Conservation (phyloP, 2,329 filamentous ascomycete genomes). For the Fusarium decemcellulare region DNA sequence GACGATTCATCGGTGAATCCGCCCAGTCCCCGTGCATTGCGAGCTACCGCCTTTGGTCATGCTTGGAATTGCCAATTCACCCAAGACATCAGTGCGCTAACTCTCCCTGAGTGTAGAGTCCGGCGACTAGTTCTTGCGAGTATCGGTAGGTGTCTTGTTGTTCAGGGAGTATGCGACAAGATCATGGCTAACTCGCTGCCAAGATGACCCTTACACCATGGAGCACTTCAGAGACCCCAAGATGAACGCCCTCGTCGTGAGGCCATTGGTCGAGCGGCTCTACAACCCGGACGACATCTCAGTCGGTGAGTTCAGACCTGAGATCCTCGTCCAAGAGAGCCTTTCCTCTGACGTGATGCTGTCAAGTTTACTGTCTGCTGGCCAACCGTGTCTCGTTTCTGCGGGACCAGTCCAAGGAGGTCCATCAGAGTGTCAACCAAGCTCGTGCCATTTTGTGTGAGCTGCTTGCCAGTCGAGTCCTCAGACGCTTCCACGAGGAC, state of each 20-base stretch:
- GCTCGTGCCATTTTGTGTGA: slow-evolving; percentile 79
- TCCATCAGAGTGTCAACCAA: slow-evolving; percentile 78
- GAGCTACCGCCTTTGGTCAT: slow-evolving; percentile 1
- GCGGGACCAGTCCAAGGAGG: slow-evolving; percentile 74
- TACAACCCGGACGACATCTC: slow-evolving; percentile 77
- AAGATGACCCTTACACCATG: slow-evolving; percentile 61
- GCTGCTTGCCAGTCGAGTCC: slow-evolving; percentile 75
- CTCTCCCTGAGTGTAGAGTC: slow-evolving; percentile 45
- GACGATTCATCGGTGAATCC: slow-evolving; percentile 47
- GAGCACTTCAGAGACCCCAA: slow-evolving; percentile 77
- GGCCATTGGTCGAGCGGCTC: slow-evolving; percentile 77
- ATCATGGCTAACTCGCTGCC: slow-evolving; percentile 15
- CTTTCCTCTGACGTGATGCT: slow-evolving; percentile 7
- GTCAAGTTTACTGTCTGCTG: slow-evolving; percentile 76
- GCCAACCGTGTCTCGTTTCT: slow-evolving; percentile 80
- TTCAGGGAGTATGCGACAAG: background rate
- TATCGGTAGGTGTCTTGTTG: slow-evolving; percentile 38
- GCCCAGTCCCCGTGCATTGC: slow-evolving; percentile 9
- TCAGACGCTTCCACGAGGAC: slow-evolving; percentile 78
- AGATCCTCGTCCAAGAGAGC: background rate
- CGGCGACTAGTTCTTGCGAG: slow-evolving; percentile 47
- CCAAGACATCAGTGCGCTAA: slow-evolving; percentile 38
- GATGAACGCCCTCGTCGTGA: slow-evolving; percentile 76
- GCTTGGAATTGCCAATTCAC: background rate
- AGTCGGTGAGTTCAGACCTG: slow-evolving; percentile 60